Percentiles rank a stretch among this genome's conserved stretches.
These are phyloP conservation scores for Paecilomyces sp. DNA, from an alignment of 2,329 filamentous ascomycete genomes.

Conservation along the genomic window DNA sequence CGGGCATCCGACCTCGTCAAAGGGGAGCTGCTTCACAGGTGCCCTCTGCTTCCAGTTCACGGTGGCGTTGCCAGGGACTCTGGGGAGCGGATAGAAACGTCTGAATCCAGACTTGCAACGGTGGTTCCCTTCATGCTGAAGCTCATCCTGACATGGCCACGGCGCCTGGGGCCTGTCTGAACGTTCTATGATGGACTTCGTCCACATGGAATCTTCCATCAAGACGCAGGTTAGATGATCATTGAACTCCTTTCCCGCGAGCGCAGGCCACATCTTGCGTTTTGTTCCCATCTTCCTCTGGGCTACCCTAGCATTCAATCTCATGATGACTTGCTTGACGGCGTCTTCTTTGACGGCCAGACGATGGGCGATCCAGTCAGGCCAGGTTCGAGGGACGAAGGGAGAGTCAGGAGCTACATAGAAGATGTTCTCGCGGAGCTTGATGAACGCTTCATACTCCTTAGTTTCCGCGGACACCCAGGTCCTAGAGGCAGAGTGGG, in stretches of 20 bases:
- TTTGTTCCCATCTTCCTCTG: slow-evolving; percentile 1
- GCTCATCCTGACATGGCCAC: slow-evolving; percentile 24
- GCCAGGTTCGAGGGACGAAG: slow-evolving; percentile 15
- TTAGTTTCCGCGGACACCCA: slow-evolving; percentile 19
- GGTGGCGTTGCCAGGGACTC: slow-evolving; percentile 22
- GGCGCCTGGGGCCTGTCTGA: slow-evolving; percentile 11
- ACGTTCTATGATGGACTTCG: slow-evolving; percentile 3
- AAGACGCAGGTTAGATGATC: slow-evolving; percentile 19
- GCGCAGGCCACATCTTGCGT: slow-evolving; percentile 4
- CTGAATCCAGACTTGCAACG: slow-evolving; percentile 19
- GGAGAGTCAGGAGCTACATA: slow-evolving; percentile 18
- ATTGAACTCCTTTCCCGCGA: slow-evolving; percentile 14
- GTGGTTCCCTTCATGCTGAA: slow-evolving; percentile 24
- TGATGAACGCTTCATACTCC: slow-evolving; percentile 18
- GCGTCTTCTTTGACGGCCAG: slow-evolving; percentile 9
- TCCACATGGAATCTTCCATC: slow-evolving; percentile 21
- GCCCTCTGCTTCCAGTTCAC: slow-evolving; percentile 24
- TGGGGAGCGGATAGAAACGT: slow-evolving; percentile 23
- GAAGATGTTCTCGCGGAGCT: slow-evolving; percentile 13
- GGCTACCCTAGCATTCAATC: slow-evolving; percentile 4
- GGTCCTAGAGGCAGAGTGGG: slow-evolving; percentile 16
- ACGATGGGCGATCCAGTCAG: slow-evolving; percentile 16
- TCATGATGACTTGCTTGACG: slow-evolving; percentile 4
- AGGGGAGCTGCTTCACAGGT: slow-evolving; percentile 11
- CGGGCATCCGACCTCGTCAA: slow-evolving; percentile 15